Base-by-base conservation (phyloP, 1,284 basidiomycete species). In the Trametes sp. region DNA sequence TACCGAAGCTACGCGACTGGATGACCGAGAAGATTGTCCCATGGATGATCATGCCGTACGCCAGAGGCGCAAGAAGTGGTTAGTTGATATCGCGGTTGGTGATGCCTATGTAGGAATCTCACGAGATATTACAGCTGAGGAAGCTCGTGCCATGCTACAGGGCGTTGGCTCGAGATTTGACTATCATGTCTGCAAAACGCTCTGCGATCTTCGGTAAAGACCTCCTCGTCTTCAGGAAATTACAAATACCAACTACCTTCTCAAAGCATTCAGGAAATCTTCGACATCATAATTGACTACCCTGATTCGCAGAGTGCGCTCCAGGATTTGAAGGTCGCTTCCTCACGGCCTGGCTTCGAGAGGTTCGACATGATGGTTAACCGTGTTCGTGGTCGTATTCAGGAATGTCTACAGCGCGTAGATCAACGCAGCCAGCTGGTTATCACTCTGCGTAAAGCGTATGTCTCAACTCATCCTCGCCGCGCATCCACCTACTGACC, bases 281-380 rank as follows among this genome's bases (percentile, higher is more conserved):
- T 98, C 72, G 95, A 98, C 68, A 97, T 99, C 61, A 96, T 99
- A 61, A 89, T 97, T 51, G 93, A 96, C 70, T 98, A 89, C 69
- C 96, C 98, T 0, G 92, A 95, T 61, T 98, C 96, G 0, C 81
- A 82, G 64, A 86, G 90, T 1, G 96, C 95, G 0, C 78, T 99
- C n/a, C 83, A 92, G 61, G 98, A 99, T 75, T 82, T 99, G 31
- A 91, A 88, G 77, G 91, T 93, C 66, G 33, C 80, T 70, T n/a
- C 28, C 59, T 52, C 33, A 46, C 35, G 45, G 33, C 29, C 51
- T 59, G 58, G 58, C 0, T 19, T 59, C 24, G 57, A 59, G 59
- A 10, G 35, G 21, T n/a, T 29, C 38, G 42, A 54, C 14, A 29
- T 48, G 44, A 49, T 59, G 21, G n/a, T 59, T 54, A 52, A 54